Evolutionary conservation across 352 stramenopile genomes (phyloP).

Genomic region (Phytophthora syringae): DNA sequence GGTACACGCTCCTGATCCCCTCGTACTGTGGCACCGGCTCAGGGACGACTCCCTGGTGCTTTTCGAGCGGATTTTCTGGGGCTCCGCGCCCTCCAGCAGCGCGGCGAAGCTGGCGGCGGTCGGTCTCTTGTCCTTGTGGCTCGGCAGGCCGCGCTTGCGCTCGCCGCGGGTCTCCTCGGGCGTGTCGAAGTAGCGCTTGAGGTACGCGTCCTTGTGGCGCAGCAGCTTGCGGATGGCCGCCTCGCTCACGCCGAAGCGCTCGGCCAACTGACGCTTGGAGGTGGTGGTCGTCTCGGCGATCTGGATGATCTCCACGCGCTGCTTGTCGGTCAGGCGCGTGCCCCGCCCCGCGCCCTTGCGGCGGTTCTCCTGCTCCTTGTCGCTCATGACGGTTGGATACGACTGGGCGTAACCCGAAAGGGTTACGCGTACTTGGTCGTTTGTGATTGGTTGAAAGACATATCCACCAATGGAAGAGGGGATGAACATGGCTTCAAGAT

Average conservation of each 20-base stretch:
- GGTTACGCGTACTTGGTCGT: too few relatives aligned
- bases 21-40: neutral
- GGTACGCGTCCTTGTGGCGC: constrained; percentile 83
- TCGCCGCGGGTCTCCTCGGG: constrained; percentile 79
- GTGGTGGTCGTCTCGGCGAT: constrained; percentile 79
- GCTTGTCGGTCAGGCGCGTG: constrained; percentile 82
- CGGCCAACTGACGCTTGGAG: constrained; percentile 78
- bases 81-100: neutral
- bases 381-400: too few relatives aligned
- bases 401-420: too few relatives aligned
- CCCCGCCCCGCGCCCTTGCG: constrained; percentile 57
- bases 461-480: neutral
- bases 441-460: neutral
- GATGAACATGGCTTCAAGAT: constrained; percentile 12
- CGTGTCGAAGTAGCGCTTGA: constrained; percentile 83
- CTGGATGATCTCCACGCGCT: constrained; percentile 88
- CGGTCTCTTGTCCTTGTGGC: neutral
- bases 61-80: neutral
- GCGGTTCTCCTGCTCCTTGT: constrained; percentile 19
- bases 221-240: constrained; percentile 82
- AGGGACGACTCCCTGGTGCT: neutral
- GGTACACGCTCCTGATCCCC: constrained; percentile 63
- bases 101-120: neutral
- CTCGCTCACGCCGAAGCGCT: constrained; percentile 82
- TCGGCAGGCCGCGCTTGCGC: constrained; percentile 56